Base-by-base conservation (phyloP, 1,139 yeast genomes). In the Ogataea hybrid region DNA sequence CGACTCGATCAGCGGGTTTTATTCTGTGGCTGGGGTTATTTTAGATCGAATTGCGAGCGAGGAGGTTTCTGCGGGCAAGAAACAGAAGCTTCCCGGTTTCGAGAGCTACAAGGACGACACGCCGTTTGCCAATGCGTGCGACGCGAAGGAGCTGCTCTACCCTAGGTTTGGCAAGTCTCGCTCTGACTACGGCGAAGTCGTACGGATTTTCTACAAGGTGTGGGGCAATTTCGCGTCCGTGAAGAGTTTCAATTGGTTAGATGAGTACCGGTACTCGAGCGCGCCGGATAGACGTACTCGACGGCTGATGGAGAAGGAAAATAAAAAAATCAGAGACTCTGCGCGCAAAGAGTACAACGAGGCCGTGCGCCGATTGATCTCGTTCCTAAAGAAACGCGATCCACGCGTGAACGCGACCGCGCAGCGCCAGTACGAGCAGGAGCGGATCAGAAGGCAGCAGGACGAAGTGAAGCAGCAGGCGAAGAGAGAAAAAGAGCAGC, bases 251-350 rank as follows among this genome's bases (percentile, higher is more conserved):
- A 73, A 76, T 33, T 92, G 97, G 97, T 82, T 77, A 52, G 97
- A 92, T 60, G 85, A 86, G 54, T 89, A 89, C 58, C 73, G 95
- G 56, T 80, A 83, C 52, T 81, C 94, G 25, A 71, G 76, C 25
- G 94, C 92, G 0, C 88, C 90, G 15, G 98, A 92, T 64, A 71
- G 98, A 54, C 71, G 95, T 47, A 86, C 96, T 0, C 72, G 95
- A 51, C 71, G 97, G 50, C 78, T 88, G 34, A 87, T 92, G 84
- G 96, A 90, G 59, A 84, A 81, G 53, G 90, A 89, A 52, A 92
- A 92, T 63, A 90, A 87, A 57, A 87, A 86, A 62, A 67, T 80
- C 1, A 70, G 97, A 52, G 96, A 86, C 48, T 67, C 71, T 3
- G 95, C 95, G 0, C 74, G 81, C 49, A 82, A 81, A 52, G 96